These are phyloP conservation scores for Acrocalymma vagum DNA, from an alignment of 2,329 filamentous ascomycete genomes.

Conservation along the genomic window DNA sequence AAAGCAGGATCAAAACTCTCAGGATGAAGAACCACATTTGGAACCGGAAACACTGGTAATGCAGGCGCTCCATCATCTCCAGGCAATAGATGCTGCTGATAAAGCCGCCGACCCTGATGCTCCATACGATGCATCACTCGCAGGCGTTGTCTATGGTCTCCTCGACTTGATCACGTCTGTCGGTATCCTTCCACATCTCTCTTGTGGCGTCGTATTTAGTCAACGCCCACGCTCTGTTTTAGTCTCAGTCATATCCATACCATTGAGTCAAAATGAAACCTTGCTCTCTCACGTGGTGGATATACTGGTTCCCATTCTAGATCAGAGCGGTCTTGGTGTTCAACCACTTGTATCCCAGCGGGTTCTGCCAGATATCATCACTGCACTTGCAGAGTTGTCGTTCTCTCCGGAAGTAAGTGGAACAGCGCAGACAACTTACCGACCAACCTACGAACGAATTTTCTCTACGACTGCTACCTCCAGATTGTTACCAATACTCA, in stretches of 20 bases:
- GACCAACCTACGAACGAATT: conserved; percentile 23
- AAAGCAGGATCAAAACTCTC: conserved; percentile 15
- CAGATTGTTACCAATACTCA: conserved; percentile 68
- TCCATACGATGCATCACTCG: conserved; percentile 49
- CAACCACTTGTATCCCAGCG: conserved; percentile 47
- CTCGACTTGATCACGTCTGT: conserved; percentile 44
- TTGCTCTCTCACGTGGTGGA: conserved; percentile 23
- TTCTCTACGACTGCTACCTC: conserved; percentile 55
- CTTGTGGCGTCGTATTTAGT: conserved; percentile 39
- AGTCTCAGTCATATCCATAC: conserved; percentile 18
- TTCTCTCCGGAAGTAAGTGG: conserved; percentile 34
- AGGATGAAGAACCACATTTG: too few species aligned
- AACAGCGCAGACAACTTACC: conserved; percentile 18
- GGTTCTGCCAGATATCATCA: conserved; percentile 43
- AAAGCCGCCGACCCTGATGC: conserved; percentile 37
- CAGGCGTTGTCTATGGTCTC: conserved; percentile 47
- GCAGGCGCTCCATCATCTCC: conserved; percentile 38
- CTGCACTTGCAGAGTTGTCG: conserved; percentile 43
- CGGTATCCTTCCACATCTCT: conserved; percentile 45
- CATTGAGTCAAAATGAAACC: conserved; percentile 14
- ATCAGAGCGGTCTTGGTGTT: conserved; percentile 38
- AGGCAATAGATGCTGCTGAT: conserved; percentile 44
- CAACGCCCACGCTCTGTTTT: conserved; percentile 46
- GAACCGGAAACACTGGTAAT: too few species aligned
- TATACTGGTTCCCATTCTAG: conserved; percentile 31